A percentile compares a stretch with the other conserved stretches of the same genome.
These are phyloP conservation scores for Eutypella sp. DNA, from an alignment of 2,329 filamentous ascomycete genomes.

Conservation along the genomic window DNA sequence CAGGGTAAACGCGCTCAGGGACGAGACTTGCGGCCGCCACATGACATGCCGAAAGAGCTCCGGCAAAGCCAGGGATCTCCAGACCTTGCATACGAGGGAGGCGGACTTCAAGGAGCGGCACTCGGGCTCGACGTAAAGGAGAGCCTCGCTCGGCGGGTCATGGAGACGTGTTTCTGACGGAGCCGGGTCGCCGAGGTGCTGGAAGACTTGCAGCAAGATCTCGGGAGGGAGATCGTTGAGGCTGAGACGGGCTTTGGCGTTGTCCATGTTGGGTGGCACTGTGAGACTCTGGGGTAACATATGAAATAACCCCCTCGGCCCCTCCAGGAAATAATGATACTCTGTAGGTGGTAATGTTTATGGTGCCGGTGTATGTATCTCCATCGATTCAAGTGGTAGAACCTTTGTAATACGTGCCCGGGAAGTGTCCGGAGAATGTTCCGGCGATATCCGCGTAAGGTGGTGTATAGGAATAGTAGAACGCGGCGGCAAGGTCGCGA, in stretches of 20 bases:
- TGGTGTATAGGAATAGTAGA: no score
- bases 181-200: conserved; percentile 44
- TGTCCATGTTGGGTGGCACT: conserved; percentile 3
- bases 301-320: no score
- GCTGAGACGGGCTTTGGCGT: background rate
- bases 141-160: conserved; percentile 40
- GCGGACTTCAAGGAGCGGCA: conserved; percentile 47
- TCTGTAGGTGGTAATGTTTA: no score
- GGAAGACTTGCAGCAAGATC: conserved; percentile 52
- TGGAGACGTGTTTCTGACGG: conserved; percentile 45
- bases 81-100: conserved; percentile 48
- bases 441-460: no score
- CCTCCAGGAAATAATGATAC: no score
- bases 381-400: no score
- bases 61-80: conserved; percentile 48
- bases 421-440: no score
- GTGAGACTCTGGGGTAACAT: no score
- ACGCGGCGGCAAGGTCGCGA: no score
- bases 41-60: conserved; percentile 52
- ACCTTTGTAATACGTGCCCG: no score
- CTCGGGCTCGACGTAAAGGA: conserved; percentile 32
- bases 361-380: no score
- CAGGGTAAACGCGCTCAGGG: conserved; percentile 19
- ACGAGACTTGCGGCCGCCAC: conserved; percentile 30
- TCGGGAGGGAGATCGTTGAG: conserved; percentile 53